These are phyloP conservation scores for Nepenthes gracilis DNA, from an alignment of 148 eudicot species.

Conservation along the genomic window DNA sequence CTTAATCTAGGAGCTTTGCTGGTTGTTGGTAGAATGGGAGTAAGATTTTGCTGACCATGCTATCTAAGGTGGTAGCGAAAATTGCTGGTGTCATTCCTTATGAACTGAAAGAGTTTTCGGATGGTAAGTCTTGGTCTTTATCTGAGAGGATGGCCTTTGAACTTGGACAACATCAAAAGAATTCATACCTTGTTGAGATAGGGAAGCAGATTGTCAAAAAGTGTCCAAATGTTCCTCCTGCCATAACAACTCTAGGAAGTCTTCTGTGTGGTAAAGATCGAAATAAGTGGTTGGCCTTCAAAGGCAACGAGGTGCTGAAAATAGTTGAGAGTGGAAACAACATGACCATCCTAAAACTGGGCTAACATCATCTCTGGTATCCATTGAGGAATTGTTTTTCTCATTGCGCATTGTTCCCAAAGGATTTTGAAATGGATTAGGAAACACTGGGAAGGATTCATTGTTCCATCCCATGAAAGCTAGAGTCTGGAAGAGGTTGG, in stretches of 20 bases:
- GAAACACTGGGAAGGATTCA: conserved; percentile 12
- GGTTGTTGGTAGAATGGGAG: conserved; percentile 6
- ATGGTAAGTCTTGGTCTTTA: conserved; percentile 15
- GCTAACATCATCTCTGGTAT: conserved; percentile 23
- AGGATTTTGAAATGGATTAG: conserved; percentile 7
- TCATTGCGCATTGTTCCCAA: conserved; percentile 31
- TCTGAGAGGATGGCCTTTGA: conserved; percentile 13
- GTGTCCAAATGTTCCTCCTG: conserved; percentile 17
- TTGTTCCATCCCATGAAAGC: neutral
- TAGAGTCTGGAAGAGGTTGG: too few relatives aligned
- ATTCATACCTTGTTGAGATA: neutral
- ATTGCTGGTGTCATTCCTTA: conserved; percentile 1
- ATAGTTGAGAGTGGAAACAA: conserved; percentile 1
- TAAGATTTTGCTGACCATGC: conserved; percentile 11
- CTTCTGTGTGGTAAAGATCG: conserved; percentile 6
- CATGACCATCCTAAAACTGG: conserved; percentile 10
- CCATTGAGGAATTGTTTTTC: conserved; percentile 29
- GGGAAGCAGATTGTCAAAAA: conserved; percentile 19
- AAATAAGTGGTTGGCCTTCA: conserved; percentile 9
- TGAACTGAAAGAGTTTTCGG: conserved; percentile 11
- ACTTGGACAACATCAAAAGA: neutral
- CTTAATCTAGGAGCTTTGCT: conserved; percentile 1
- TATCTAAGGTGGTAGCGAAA: conserved; percentile 10
- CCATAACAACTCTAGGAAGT: conserved; percentile 12
- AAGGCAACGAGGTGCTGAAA: neutral